Evolutionary conservation across 2,329 filamentous ascomycete species (phyloP), one percentile per base, ranked within the genome.

Genomic region (Zarea fungicola): DNA sequence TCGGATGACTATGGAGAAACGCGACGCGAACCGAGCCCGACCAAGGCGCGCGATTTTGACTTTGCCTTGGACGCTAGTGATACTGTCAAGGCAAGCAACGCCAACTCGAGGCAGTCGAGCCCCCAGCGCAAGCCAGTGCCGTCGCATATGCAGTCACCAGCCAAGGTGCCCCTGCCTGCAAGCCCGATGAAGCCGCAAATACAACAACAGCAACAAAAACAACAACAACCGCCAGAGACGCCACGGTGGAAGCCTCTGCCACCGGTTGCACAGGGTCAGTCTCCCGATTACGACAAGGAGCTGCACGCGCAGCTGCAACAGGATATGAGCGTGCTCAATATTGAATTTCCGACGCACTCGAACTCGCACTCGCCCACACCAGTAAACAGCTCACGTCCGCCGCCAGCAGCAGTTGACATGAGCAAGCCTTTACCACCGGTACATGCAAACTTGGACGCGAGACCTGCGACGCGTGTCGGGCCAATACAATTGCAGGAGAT

Each of bases 281-380:
- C 80, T 4, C 71, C 75, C 8, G 81, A 83, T 50, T 83, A 83
- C 55, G 81, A 85, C 56, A 71, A 73, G 39, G 74, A 77, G 35
- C 62, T 84, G 35, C 81, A 83, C 52, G 76, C 80, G 32, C 80
- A 85, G 60, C 64, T 86, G n/a, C 79, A 80, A 55, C 75, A 75
- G 50, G 82, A 85, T 53, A 78, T 85, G 69, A 71, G 72, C 25
- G 72, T 73, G 55, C 66, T 85, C 55, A 80, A 76, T 48, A 64
- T 85, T 37, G 60, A 60, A 35, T 52, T 66, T 22, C 53, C 57
- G 6, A 39, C 6, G 4, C 43, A 18, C 6, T n/a, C n/a, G n/a
- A n/a, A n/a, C n/a, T 39, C 46, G 19, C 34, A 39, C 18, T 45
- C 37, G 18, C 49, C 49, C 34, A 16, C 37, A 67, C 65, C 7